These are phyloP conservation scores for Knoxdaviesia proteae DNA, from an alignment of 2,329 filamentous ascomycete genomes.

Conservation along the genomic window DNA sequence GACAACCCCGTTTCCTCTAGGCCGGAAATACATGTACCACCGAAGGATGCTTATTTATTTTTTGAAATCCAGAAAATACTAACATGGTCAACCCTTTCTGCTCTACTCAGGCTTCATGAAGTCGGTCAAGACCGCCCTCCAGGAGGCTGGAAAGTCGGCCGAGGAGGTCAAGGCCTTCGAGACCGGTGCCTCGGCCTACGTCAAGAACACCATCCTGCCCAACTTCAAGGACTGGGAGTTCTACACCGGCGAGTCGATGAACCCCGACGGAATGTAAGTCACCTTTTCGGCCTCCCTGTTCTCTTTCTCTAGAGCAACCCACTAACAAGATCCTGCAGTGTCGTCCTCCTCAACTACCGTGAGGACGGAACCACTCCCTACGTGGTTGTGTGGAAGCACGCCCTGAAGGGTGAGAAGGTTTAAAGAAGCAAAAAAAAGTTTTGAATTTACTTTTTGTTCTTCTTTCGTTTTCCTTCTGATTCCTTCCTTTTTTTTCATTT, in stretches of 20 bases:
- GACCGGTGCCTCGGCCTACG: conserved; percentile 48
- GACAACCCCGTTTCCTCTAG: background rate
- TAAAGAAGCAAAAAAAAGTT: conserved; percentile 24
- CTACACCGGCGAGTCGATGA: conserved; percentile 79
- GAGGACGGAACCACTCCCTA: conserved; percentile 87
- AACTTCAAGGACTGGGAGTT: conserved; percentile 97
- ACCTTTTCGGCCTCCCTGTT: background rate
- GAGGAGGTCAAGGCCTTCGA: conserved; percentile 62
- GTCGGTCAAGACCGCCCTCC: conserved; percentile 52
- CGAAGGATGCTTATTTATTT: background rate
- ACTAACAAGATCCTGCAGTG: conserved; percentile 24
- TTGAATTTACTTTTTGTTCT: background rate
- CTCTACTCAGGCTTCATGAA: conserved; percentile 61
- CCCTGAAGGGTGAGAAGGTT: conserved; percentile 75
- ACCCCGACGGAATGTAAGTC: conserved; percentile 79
- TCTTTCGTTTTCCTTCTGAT: background rate
- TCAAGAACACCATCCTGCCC: conserved; percentile 60
- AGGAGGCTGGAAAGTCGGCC: conserved; percentile 37
- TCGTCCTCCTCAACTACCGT: conserved; percentile 90
- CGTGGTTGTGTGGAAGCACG: conserved; percentile 88
- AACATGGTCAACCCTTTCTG: background rate
- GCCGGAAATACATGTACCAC: background rate
- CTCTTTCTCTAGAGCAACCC: conserved; percentile 1
- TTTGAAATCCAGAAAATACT: background rate
- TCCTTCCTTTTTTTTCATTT: background rate